Evolutionary conservation across 2,329 filamentous ascomycete genomes (phyloP).

Genomic region (Orbilia ellipsospora): DNA sequence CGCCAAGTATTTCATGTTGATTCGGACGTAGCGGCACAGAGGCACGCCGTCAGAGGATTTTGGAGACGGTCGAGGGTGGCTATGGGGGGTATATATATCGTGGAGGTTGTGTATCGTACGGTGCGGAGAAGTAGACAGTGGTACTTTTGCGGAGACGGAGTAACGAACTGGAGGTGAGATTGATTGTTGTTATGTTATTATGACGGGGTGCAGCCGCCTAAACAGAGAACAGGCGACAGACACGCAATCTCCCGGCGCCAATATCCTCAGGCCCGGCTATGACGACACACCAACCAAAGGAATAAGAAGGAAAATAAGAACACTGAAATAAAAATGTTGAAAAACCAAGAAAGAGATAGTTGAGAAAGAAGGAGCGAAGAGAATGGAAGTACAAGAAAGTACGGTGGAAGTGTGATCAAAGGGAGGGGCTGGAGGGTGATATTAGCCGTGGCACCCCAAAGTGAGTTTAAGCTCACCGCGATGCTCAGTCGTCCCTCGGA

Average conservation of each 20-base stretch:
- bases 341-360: not conserved
- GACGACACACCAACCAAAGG: conserved; percentile 33
- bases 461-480: conserved; percentile 6
- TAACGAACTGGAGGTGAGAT: not conserved
- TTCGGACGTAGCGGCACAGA: conserved; percentile 61
- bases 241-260: conserved; percentile 53
- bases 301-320: not conserved
- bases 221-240: conserved; percentile 20
- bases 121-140: conserved; percentile 9
- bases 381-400: not conserved
- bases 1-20: conserved; percentile 68
- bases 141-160: not conserved
- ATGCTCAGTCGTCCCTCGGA: conserved; percentile 10
- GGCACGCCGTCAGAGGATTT: conserved; percentile 31
- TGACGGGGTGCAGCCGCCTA: conserved; percentile 16
- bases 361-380: not conserved
- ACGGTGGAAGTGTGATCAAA: conserved; percentile 8
- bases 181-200: conserved; percentile 1
- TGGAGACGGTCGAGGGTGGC: not conserved
- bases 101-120: conserved; percentile 21
- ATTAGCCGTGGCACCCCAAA: conserved; percentile 7
- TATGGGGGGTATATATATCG: conserved; percentile 24
- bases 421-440: not conserved
- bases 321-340: not conserved
- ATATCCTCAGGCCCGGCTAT: conserved; percentile 10